Conservation (phyloP, 164 flowering plant species). For the Annona squamosa region DNA sequence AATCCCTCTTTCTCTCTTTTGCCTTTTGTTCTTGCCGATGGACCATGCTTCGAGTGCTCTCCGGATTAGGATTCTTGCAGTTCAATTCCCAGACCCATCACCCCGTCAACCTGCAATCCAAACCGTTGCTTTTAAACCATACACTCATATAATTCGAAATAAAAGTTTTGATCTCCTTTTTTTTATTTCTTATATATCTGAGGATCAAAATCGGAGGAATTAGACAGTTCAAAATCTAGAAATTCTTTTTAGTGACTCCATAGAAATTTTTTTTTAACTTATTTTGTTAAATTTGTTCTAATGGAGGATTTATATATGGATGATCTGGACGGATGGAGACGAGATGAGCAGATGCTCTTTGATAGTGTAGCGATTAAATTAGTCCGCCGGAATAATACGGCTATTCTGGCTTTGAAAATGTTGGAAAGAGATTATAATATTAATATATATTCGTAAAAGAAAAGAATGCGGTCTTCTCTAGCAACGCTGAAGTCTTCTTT, state of each 20-base stretch:
- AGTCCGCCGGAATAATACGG: not conserved
- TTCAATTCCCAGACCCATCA: not conserved
- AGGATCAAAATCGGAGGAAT: no score
- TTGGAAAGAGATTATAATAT: not conserved
- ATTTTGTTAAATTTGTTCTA: no score
- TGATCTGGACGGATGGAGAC: not conserved
- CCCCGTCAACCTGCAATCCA: not conserved
- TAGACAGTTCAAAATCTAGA: no score
- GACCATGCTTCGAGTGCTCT: not conserved
- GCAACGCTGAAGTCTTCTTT: not conserved
- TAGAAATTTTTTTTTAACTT: no score
- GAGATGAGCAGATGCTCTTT: not conserved
- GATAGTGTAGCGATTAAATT: no score
- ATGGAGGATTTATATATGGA: no score
- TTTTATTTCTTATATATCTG: no score
- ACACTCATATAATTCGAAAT: not conserved
- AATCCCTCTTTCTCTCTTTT: not conserved
- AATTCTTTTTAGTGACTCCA: no score
- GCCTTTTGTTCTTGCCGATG: not conserved
- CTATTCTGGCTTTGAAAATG: not conserved
- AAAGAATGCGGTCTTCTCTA: not conserved
- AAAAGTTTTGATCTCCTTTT: no score
- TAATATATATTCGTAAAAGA: no score
- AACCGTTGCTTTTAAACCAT: not conserved
- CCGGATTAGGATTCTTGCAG: not conserved